Evolutionary conservation across 345 rosid species (phyloP).

Genomic region (Populus alba): DNA sequence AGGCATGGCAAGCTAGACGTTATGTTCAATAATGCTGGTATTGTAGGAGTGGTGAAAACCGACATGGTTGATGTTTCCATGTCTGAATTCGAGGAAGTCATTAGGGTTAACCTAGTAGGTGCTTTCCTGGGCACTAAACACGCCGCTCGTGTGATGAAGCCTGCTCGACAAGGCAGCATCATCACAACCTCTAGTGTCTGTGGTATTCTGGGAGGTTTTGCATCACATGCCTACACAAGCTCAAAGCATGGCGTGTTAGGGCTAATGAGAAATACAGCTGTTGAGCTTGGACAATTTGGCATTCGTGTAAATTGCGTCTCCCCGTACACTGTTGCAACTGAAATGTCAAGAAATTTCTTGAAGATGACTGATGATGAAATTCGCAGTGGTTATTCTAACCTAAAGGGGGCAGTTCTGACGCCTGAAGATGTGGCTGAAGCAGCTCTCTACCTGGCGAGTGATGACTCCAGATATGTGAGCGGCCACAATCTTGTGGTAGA

Average conservation of each 20-base stretch:
- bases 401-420: neutral
- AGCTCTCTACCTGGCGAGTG: slow-evolving; percentile 6
- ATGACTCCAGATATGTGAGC: slow-evolving; percentile 8
- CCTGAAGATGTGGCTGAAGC: slow-evolving; percentile 14
- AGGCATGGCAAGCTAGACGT: too few relatives aligned
- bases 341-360: slow-evolving; percentile 7
- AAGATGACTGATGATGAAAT: slow-evolving; percentile 8
- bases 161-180: slow-evolving; percentile 3
- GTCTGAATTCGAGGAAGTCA: neutral
- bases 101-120: slow-evolving; percentile 12
- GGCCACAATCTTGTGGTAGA: slow-evolving; percentile 13
- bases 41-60: neutral
- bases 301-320: slow-evolving; percentile 19
- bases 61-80: neutral
- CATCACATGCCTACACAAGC: neutral
- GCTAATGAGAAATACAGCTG: neutral
- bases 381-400: neutral
- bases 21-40: too few relatives aligned
- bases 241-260: slow-evolving; percentile 13
- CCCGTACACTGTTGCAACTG: neutral
- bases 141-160: slow-evolving; percentile 14
- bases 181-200: slow-evolving; percentile 2
- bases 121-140: slow-evolving; percentile 15
- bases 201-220: neutral
- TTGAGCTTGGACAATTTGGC: slow-evolving; percentile 13